phyloP scores from a whole-genome alignment of 331 rosid genomes.

The Acacia pycnantha region DNA sequence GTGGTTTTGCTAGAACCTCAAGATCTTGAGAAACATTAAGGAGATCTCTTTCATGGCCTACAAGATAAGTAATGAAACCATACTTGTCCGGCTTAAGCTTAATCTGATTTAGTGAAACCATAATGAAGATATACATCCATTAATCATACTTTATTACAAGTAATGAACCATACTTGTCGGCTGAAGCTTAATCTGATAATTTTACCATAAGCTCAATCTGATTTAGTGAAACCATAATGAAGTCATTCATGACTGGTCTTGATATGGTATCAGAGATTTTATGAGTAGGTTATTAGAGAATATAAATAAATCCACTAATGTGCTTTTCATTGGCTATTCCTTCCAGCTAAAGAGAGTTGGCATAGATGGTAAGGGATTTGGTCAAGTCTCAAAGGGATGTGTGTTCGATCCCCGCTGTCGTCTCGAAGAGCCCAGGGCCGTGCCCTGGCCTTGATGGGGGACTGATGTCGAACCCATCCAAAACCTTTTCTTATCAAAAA shows the following conservation, averaged over 20 bases:
- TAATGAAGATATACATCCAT: not conserved
- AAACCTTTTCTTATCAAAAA: no score
- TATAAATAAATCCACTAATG: not conserved
- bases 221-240: not conserved
- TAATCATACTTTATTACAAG: no score
- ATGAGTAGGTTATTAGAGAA: not conserved
- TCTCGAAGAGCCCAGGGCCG: no score
- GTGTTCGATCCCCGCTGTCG: no score
- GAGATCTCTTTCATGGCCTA: not conserved
- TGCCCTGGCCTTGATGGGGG: no score
- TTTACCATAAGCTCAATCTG: no score
- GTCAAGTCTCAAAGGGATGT: no score
- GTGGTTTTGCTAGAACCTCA: not conserved
- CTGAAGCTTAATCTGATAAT: not conserved
- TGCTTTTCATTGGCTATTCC: not conserved
- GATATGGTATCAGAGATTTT: not conserved
- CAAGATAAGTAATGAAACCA: not conserved
- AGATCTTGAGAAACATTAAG: not conserved
- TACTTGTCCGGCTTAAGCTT: no score
- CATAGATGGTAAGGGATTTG: no score
- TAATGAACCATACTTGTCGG: not conserved
- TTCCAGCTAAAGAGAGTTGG: no score
- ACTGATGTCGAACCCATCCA: no score
- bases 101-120: not conserved
- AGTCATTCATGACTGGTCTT: not conserved